These are phyloP conservation scores for Talaromyces sp. DNA, from an alignment of 2,329 filamentous ascomycete genomes.

Conservation along the genomic window DNA sequence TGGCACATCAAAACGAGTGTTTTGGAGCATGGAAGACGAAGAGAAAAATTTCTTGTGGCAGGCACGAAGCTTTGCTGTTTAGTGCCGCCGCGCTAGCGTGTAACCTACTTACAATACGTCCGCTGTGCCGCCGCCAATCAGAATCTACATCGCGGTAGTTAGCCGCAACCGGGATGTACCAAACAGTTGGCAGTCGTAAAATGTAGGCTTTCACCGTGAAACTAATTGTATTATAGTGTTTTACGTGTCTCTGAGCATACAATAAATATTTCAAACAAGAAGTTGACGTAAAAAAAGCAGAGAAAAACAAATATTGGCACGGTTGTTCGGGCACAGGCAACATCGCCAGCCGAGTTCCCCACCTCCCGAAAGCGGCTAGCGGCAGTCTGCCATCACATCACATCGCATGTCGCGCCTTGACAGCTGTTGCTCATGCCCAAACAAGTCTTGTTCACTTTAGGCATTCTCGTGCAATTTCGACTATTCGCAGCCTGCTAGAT, in stretches of 20 bases:
- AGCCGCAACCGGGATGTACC: not conserved
- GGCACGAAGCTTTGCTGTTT: not conserved
- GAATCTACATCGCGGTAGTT: not conserved
- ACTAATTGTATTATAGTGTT: not conserved
- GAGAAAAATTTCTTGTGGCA: not conserved
- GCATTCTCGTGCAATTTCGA: not conserved
- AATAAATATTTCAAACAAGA: not conserved
- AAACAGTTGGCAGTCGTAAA: too few relatives aligned
- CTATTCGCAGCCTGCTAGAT: not conserved
- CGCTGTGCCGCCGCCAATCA: not conserved
- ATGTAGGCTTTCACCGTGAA: too few relatives aligned
- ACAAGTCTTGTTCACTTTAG: not conserved
- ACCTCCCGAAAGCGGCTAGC: constrained; percentile 6
- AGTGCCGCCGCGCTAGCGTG: not conserved
- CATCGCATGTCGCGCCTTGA: constrained; percentile 5
- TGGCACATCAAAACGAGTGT: not conserved
- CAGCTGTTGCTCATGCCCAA: constrained; percentile 1
- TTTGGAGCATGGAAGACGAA: not conserved
- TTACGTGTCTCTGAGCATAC: not conserved
- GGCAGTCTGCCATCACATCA: constrained; percentile 5
- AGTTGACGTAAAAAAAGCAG: not conserved
- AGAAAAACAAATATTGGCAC: not conserved
- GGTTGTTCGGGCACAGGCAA: not conserved
- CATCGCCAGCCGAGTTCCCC: not conserved
- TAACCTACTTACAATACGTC: not conserved